Conservation (phyloP, 306 rosid species). For the Lupinus albus region DNA sequence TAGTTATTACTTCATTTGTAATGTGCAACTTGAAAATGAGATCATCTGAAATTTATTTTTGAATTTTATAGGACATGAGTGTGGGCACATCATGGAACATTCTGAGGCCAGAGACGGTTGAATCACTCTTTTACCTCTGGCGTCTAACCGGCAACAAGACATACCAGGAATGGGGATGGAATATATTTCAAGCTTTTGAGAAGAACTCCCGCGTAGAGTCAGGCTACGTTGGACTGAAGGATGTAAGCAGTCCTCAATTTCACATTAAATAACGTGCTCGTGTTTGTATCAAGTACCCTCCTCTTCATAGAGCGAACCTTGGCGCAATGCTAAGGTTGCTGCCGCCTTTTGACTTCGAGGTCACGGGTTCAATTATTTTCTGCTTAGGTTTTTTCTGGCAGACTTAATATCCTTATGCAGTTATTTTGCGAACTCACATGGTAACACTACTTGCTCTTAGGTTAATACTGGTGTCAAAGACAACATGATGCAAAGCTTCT, state of each 20-base stretch:
- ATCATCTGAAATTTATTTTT: constrained; percentile 32
- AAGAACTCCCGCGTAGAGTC: constrained; percentile 88
- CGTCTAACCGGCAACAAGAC: constrained; percentile 95
- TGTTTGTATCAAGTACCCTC: neutral
- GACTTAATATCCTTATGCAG: neutral
- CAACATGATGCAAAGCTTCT: constrained; percentile 97
- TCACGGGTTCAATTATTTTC: neutral
- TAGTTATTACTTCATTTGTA: constrained; percentile 39
- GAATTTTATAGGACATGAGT: constrained; percentile 69
- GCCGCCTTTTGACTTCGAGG: too few species aligned
- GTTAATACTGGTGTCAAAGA: constrained; percentile 90
- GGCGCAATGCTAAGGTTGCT: too few species aligned
- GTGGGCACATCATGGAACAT: constrained; percentile 99
- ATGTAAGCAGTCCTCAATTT: constrained; percentile 61
- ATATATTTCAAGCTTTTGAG: constrained; percentile 97
- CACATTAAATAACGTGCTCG: constrained; percentile 27
- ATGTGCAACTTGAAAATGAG: constrained; percentile 21
- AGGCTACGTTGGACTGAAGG: constrained; percentile 96
- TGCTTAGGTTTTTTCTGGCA: constrained; percentile 1
- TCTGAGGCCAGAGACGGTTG: constrained; percentile 94
- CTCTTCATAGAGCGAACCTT: too few species aligned
- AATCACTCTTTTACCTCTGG: constrained; percentile 96
- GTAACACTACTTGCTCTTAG: constrained; percentile 49
- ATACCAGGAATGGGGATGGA: constrained; percentile 99
- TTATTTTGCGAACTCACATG: constrained; percentile 11